Evolutionary conservation across 2,329 filamentous ascomycete species (phyloP).

Genomic region (Epichloe bromicola): DNA sequence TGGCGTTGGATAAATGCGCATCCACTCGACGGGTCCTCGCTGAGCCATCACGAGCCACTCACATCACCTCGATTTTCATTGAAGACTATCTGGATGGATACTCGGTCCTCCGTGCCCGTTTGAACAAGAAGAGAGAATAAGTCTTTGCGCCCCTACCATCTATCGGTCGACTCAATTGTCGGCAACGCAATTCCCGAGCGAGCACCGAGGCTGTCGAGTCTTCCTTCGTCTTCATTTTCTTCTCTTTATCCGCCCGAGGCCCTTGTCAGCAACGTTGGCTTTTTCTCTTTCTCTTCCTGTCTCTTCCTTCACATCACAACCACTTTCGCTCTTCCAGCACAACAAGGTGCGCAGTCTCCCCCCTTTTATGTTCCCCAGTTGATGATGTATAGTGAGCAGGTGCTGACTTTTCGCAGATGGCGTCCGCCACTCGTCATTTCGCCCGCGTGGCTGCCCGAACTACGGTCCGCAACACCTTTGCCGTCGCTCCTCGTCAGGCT

Average conservation of each 20-base stretch:
- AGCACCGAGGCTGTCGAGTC: not conserved
- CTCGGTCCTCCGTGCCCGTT: slow-evolving; percentile 1
- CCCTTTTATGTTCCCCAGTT: not conserved
- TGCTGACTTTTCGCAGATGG: slow-evolving; percentile 16
- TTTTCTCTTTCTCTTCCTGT: not conserved
- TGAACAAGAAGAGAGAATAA: not conserved
- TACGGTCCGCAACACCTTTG: slow-evolving; percentile 43
- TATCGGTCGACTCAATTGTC: not conserved
- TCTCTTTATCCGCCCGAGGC: not conserved
- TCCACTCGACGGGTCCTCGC: not conserved
- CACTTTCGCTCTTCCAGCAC: not conserved
- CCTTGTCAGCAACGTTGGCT: no score
- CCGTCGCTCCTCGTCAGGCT: slow-evolving; percentile 47
- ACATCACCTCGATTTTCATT: slow-evolving; percentile 8
- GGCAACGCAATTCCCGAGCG: not conserved
- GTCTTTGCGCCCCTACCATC: no score
- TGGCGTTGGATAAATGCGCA: no score
- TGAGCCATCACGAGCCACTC: slow-evolving; percentile 2
- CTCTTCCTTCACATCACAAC: not conserved
- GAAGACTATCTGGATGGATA: slow-evolving; percentile 1
- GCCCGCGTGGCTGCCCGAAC: slow-evolving; percentile 47
- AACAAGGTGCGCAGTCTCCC: not conserved
- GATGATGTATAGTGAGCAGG: not conserved
- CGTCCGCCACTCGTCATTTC: slow-evolving; percentile 38
- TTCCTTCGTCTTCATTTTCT: not conserved